A percentile compares a stretch with the other conserved stretches of the same genome.
Conservation (phyloP, 1,139 yeast species). For the Kodamaea suecica region DNA sequence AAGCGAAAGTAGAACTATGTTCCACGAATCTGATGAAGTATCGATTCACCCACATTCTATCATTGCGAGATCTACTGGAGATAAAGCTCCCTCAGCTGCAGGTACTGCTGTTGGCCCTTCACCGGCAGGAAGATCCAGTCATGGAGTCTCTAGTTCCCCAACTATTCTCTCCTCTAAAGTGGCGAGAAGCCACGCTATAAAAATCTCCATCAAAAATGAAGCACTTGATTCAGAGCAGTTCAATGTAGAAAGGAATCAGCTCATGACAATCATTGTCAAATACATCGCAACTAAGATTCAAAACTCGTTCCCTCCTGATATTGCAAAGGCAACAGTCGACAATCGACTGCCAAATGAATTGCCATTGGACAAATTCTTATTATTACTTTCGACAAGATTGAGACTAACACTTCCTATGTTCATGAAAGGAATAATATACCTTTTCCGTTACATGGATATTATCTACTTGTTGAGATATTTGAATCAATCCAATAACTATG, state of each 20-base stretch:
- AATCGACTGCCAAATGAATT: constrained; percentile 24
- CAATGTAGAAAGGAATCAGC: constrained; percentile 20
- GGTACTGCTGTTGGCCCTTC: no score
- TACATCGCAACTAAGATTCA: constrained; percentile 45
- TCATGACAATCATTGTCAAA: constrained; percentile 46
- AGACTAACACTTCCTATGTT: constrained; percentile 36
- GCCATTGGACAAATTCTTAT: constrained; percentile 42
- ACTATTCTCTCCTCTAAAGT: no score
- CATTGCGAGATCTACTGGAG: no score
- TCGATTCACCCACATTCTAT: no score
- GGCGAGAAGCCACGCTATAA: not conserved
- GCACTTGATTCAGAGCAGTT: not conserved
- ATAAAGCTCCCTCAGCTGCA: no score
- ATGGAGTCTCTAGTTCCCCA: no score
- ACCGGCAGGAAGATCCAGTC: no score
- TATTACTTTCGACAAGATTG: constrained; percentile 39
- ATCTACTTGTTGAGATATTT: constrained; percentile 46
- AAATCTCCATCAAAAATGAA: not conserved
- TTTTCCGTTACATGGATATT: constrained; percentile 50
- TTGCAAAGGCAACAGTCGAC: constrained; percentile 21
- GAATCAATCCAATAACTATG: constrained; percentile 46
- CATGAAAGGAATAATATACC: constrained; percentile 42
- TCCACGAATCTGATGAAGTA: no score
- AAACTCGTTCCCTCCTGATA: constrained; percentile 43
- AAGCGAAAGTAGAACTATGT: no score